Base-by-base conservation (phyloP, 2,329 filamentous ascomycete species). In the Teratosphaeriaceae sp. region DNA sequence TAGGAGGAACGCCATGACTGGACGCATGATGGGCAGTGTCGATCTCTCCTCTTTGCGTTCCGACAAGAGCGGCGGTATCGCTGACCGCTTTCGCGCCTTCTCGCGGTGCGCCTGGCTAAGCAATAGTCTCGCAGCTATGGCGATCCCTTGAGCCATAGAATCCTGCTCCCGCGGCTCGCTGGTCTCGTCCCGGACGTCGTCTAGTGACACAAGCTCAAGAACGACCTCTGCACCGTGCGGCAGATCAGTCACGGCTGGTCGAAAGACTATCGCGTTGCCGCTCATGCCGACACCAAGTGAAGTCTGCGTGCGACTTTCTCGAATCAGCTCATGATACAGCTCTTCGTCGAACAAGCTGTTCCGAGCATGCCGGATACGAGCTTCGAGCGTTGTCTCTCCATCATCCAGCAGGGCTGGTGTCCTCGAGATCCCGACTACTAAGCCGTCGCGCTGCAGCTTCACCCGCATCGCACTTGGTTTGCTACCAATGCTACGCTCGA, bases 321-420 rank as follows among this genome's bases (percentile, higher is more conserved):
- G 77, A 40, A 83, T 82, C 46, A 97, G 72, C 65, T 98, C 92
- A 54, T 94, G 82, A 75, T 88, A 96, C 1, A 98, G 69, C 60
- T 98, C 92, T 58, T 89, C 82, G 21, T 85, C 80, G 55, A 86
- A 88, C 16, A 90, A 73, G 38, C 84, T 87, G 62, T 92, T 84
- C 44, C 86, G 76, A 2, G 86, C 84, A 54, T 85, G 78, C 15
- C 82, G 76, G 23, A 94, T 85, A 8, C 81, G 75, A 22, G 79
- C 72, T 51, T 87, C 79, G 7, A 89, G 68, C 1, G 76, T 70
- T 2, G 74, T 71, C 27, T 82, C 75, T 26, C 78, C 73, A 20
- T 72, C 51, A 6, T 54, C 47, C 4, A 55, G 48, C n/a, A 56
- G 22, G 5, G 56, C 31, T 6, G 52, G 61, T 50, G 63, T 57